Conservation (phyloP, 345 rosid species). For the Excoecaria cochinchinensis region DNA sequence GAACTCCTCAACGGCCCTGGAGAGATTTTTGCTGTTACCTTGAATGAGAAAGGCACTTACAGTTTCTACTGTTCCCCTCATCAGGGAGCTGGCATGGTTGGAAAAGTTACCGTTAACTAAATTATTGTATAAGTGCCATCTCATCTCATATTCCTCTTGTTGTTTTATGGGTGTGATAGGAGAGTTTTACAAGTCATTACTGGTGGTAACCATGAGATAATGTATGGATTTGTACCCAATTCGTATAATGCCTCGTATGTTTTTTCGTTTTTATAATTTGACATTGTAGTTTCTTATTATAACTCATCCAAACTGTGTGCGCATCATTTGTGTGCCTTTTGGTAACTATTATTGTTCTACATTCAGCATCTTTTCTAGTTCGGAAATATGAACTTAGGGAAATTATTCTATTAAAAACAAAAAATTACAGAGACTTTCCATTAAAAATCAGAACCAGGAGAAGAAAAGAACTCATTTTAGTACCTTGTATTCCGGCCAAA, state of each 20-base stretch:
- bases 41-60: slow-evolving; percentile 75
- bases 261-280: slow-evolving; percentile 10
- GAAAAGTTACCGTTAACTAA: slow-evolving; percentile 78
- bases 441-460: not conserved
- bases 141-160: slow-evolving; percentile 9
- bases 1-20: slow-evolving; percentile 69
- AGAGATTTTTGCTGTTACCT: slow-evolving; percentile 60
- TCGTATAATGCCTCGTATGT: slow-evolving; percentile 15
- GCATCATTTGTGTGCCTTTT: not conserved
- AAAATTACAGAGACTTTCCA: too few relatives aligned
- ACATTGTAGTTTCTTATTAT: not conserved
- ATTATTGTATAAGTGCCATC: not conserved
- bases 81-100: slow-evolving; percentile 95
- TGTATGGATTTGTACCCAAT: slow-evolving; percentile 4
- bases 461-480: too few relatives aligned
- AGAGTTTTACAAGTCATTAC: slow-evolving; percentile 15
- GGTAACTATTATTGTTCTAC: not conserved
- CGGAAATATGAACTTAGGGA: too few relatives aligned
- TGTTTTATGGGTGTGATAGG: slow-evolving; percentile 10
- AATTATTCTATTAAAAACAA: too few relatives aligned
- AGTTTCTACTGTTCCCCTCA: slow-evolving; percentile 80
- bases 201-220: not conserved
- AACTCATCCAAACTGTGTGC: not conserved
- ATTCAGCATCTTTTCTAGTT: too few relatives aligned
- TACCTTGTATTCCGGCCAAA: not conserved